A percentile compares a stretch with the other conserved stretches of the same genome.
Evolutionary conservation across 179 eudicot genomes (phyloP).

Genomic region (Silene vulgaris): DNA sequence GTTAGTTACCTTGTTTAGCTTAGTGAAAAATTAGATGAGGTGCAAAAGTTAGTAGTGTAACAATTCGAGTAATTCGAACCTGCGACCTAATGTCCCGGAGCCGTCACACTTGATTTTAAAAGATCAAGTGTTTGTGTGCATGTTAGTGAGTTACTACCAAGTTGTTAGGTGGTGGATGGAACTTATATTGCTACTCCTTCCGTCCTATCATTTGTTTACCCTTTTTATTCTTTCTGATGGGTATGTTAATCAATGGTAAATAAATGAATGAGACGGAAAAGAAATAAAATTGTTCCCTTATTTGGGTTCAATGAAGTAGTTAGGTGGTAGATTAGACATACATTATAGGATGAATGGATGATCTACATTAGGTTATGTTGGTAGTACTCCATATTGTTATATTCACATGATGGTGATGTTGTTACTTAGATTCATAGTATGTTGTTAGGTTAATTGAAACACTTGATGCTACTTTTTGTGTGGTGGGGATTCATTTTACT

Average conservation of each 20-base stretch:
- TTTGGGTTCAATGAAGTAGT: background rate
- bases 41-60: background rate
- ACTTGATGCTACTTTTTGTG: background rate
- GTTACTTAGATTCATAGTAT: background rate
- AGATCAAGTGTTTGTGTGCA: background rate
- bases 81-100: too few species aligned
- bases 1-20: too few species aligned
- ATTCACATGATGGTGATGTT: background rate
- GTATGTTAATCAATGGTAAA: too few species aligned
- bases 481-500: background rate
- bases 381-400: background rate
- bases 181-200: too few species aligned
- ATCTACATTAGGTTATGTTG: background rate
- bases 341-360: background rate
- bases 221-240: too few species aligned
- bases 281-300: background rate
- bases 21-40: too few species aligned
- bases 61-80: conserved; percentile 7
- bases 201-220: too few species aligned
- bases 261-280: too few species aligned
- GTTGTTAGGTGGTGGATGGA: too few species aligned
- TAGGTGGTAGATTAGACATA: background rate
- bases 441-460: background rate
- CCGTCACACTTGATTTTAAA: background rate
- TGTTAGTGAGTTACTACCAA: background rate